A percentile compares a stretch with the other conserved stretches of the same genome.
These are phyloP conservation scores for Aegilops sharonensis DNA, from an alignment of 176 grass and related monocot genomes.

Conservation along the genomic window DNA sequence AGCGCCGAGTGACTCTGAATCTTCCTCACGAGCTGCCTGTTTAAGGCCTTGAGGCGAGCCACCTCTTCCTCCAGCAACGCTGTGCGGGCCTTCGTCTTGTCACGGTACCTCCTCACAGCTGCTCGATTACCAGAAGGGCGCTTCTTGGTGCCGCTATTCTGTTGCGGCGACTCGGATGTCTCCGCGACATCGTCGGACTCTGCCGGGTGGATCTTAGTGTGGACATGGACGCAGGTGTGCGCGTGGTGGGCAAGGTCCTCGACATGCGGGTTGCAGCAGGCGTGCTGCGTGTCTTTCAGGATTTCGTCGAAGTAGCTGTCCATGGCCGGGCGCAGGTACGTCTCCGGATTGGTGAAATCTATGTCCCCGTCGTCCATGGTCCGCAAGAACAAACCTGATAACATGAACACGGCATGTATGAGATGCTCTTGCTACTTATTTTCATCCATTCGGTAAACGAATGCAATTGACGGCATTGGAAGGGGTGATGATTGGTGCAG, in stretches of 20 bases:
- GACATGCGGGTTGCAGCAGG: constrained; percentile 58
- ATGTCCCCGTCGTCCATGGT: constrained; percentile 66
- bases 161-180: constrained; percentile 1
- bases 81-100: constrained; percentile 75
- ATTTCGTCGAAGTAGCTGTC: constrained; percentile 71
- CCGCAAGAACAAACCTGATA: background rate
- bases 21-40: constrained; percentile 60
- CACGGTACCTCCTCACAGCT: constrained; percentile 68
- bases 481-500: too few species aligned
- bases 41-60: constrained; percentile 41
- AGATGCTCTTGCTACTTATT: background rate
- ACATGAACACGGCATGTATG: background rate
- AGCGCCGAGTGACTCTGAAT: constrained; percentile 56
- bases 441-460: too few species aligned
- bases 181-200: constrained; percentile 6
- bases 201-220: constrained; percentile 53
- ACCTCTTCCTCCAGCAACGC: constrained; percentile 61
- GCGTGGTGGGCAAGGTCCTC: constrained; percentile 50
- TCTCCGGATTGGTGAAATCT: constrained; percentile 42
- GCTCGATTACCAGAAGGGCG: constrained; percentile 51
- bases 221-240: constrained; percentile 73
- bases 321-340: background rate
- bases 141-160: constrained; percentile 14
- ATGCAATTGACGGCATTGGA: too few species aligned
- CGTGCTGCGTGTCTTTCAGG: constrained; percentile 59